A percentile compares a stretch with the other conserved stretches of the same genome.
Evolutionary conservation across 306 rosid species (phyloP).

Genomic region (Trichosanthes truncata): DNA sequence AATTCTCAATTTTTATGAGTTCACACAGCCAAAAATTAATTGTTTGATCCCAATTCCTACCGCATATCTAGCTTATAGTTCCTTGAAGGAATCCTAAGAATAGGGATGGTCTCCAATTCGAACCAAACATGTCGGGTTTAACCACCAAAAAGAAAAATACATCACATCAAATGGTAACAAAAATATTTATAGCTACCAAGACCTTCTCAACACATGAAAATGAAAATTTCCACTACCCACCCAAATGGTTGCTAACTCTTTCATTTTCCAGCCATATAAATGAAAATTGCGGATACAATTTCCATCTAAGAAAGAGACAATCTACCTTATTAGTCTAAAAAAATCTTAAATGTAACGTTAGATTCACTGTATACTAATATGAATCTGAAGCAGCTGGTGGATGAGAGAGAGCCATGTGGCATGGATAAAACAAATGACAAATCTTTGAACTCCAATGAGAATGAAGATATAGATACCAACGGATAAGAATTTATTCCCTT

Average conservation of each 20-base stretch:
- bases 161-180: background rate
- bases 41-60: too few relatives aligned
- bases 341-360: background rate
- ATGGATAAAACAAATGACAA: background rate
- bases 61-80: too few relatives aligned
- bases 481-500: constrained; percentile 20
- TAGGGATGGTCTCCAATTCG: too few relatives aligned
- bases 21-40: too few relatives aligned
- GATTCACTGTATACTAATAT: background rate
- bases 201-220: background rate
- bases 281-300: background rate
- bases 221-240: background rate
- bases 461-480: constrained; percentile 4
- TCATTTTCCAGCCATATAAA: background rate
- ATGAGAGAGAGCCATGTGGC: constrained; percentile 8
- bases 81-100: too few relatives aligned
- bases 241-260: background rate
- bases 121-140: too few relatives aligned
- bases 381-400: constrained; percentile 14
- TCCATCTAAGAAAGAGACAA: background rate
- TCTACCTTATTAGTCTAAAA: background rate
- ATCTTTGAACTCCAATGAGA: constrained; percentile 28
- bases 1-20: too few relatives aligned
- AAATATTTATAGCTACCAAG: background rate
- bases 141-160: background rate